phyloP scores from a whole-genome alignment of 768 basidiomycete species.

The Cubamyces lactineus region DNA sequence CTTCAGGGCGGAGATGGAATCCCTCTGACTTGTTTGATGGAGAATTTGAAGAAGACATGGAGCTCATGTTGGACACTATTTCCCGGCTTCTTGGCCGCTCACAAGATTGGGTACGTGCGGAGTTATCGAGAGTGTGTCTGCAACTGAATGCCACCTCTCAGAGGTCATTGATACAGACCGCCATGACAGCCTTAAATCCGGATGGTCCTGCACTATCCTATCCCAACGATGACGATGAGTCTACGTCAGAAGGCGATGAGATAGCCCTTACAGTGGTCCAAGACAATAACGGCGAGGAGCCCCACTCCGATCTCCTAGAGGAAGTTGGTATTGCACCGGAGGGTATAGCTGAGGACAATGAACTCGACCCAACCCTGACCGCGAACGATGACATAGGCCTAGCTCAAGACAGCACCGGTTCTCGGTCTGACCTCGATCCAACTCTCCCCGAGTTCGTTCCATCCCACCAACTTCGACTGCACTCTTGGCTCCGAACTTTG shows the following conservation, averaged over 20 bases:
- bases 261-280: neutral
- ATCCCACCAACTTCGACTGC: neutral
- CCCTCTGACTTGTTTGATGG: neutral
- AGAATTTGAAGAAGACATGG: neutral
- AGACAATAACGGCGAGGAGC: neutral
- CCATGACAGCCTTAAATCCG: neutral
- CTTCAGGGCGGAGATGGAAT: neutral
- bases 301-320: too few relatives aligned
- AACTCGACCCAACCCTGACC: neutral
- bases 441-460: constrained; percentile 13
- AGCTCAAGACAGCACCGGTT: neutral
- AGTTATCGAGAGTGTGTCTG: neutral
- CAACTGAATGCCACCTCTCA: neutral
- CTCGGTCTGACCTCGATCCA: constrained; percentile 7
- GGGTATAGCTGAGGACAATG: neutral
- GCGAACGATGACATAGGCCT: neutral
- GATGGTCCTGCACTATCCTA: neutral
- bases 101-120: neutral
- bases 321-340: too few relatives aligned
- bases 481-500: neutral
- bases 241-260: neutral
- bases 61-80: constrained; percentile 2
- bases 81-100: constrained; percentile 5
- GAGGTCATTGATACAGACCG: neutral
- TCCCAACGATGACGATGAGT: neutral